A percentile compares a stretch with the other conserved stretches of the same genome.
phyloP scores from a whole-genome alignment of 2,329 filamentous ascomycete genomes.

The Sarocladiaceae sp. region DNA sequence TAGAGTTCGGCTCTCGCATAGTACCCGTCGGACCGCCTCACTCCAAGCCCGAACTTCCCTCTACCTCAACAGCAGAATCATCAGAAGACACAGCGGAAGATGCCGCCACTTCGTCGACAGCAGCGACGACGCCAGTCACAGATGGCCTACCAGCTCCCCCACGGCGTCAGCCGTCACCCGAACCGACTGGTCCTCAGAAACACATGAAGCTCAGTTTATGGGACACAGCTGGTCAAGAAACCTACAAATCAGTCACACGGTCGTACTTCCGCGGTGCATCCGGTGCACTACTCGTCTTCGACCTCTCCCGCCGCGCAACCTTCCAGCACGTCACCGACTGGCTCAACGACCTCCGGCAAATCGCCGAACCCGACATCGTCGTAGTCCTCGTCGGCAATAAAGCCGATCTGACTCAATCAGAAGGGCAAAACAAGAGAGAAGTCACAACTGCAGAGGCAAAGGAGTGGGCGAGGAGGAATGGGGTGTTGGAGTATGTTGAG shows the following conservation, averaged over 20 bases:
- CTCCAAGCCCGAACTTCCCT: conserved; percentile 36
- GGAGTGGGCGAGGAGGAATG: conserved; percentile 82
- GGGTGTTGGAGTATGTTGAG: conserved; percentile 90
- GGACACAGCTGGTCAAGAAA: conserved; percentile 97
- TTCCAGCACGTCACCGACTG: conserved; percentile 88
- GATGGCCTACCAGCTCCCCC: conserved; percentile 52
- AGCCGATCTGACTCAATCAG: conserved; percentile 67
- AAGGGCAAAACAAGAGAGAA: conserved; percentile 60
- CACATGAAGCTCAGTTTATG: conserved; percentile 94
- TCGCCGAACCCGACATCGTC: conserved; percentile 92
- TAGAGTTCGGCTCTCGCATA: conserved; percentile 92
- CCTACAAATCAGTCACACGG: conserved; percentile 92
- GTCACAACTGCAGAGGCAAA: conserved; percentile 81
- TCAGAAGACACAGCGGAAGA: conserved; percentile 11
- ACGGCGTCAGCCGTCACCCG: conserved; percentile 22
- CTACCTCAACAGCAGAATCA: conserved; percentile 16
- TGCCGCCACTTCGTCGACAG: neutral
- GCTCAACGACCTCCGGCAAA: conserved; percentile 89
- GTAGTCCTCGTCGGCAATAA: conserved; percentile 97
- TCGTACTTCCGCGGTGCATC: conserved; percentile 84
- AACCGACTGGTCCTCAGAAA: conserved; percentile 45
- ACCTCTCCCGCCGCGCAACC: conserved; percentile 80
- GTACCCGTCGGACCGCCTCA: conserved; percentile 86
- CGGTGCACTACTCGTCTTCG: conserved; percentile 80
- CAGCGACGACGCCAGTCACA: conserved; percentile 8